These are phyloP conservation scores for Ascochyta viciae-villosae DNA, from an alignment of 2,329 filamentous ascomycete species.

Conservation along the genomic window DNA sequence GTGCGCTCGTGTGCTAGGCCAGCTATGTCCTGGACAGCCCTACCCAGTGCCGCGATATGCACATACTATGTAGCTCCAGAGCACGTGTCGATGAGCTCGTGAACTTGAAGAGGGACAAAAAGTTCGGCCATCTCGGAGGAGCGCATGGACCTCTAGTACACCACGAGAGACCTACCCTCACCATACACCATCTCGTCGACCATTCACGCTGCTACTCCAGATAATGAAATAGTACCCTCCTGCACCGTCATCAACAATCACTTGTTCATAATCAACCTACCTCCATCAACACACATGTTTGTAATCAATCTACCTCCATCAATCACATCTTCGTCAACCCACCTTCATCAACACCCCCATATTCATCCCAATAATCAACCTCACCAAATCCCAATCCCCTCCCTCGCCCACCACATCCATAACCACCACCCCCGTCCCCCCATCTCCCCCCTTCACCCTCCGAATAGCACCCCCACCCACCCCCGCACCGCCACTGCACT, in stretches of 20 bases:
- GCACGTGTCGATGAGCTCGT: neutral
- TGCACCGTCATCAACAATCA: neutral
- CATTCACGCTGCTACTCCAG: no score
- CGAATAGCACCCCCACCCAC: constrained; percentile 40
- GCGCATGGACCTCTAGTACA: constrained; percentile 13
- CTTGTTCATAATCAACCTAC: neutral
- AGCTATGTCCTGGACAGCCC: constrained; percentile 3
- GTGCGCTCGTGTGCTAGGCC: neutral
- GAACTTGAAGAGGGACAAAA: constrained; percentile 9
- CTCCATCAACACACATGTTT: neutral
- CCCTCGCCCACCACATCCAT: constrained; percentile 90
- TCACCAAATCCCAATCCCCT: constrained; percentile 89
- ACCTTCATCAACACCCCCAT: constrained; percentile 57
- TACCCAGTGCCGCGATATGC: constrained; percentile 3
- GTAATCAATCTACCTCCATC: neutral
- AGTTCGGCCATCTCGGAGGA: constrained; percentile 22
- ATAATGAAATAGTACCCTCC: neutral
- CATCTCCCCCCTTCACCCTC: constrained; percentile 64
- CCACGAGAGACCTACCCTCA: no score
- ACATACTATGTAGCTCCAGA: constrained; percentile 7
- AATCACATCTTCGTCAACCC: neutral
- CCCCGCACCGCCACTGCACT: constrained; percentile 23
- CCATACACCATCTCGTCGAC: no score
- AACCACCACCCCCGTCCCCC: constrained; percentile 84
- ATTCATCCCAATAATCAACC: constrained; percentile 92